Evolutionary conservation across 176 grass and related monocot species (phyloP), one percentile per base, ranked within the genome.

Genomic region (Triticum timopheevii): DNA sequence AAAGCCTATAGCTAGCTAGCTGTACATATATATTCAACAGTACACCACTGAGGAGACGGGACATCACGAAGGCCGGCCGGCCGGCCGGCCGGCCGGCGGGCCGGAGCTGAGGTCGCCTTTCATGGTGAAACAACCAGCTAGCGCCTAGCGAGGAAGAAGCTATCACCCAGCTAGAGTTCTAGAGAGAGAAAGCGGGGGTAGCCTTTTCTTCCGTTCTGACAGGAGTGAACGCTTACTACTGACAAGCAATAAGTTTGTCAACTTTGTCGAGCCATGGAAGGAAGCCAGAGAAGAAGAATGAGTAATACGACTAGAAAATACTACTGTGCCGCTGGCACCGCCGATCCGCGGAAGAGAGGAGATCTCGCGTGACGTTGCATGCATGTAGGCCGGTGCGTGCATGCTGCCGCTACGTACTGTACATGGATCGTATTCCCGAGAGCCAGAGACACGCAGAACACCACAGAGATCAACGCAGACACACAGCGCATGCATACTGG

Each of bases 341-440:
- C 24, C 72, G 70, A 76, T 47, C 62, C 65, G 64, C 45, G 80
- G 81, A 87, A 65, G 76, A 64, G 30, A 69, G 42, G 75, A 71
- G 30, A 81, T 35, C 47, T 20, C 47, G 15, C 36, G 75, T 87
- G 89, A 87, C 81, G 76, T 84, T 65, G 73, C 77, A 79, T 80
- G 61, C 13, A 47, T 80, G 79, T 66, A 68, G 64, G 34, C 59
- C 77, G 59, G 63, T 25, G n/a, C n/a, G 6, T 22, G 38, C 36
- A 34, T 79, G 33, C 45, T 24, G 40, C 39, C 22, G 36, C 5
- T 13, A 19, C 38, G 17, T 31, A 35, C 63, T 65, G 70, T 84
- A 49, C 78, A 71, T 76, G 81, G 59, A 90, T 61, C 76, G 89
- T 69, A 84, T 87, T 91, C 89, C 89, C 89, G 68, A 91, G 89